Base-by-base conservation (phyloP, 1,139 yeast genomes). In the Entelexis paramagnoliae region DNA sequence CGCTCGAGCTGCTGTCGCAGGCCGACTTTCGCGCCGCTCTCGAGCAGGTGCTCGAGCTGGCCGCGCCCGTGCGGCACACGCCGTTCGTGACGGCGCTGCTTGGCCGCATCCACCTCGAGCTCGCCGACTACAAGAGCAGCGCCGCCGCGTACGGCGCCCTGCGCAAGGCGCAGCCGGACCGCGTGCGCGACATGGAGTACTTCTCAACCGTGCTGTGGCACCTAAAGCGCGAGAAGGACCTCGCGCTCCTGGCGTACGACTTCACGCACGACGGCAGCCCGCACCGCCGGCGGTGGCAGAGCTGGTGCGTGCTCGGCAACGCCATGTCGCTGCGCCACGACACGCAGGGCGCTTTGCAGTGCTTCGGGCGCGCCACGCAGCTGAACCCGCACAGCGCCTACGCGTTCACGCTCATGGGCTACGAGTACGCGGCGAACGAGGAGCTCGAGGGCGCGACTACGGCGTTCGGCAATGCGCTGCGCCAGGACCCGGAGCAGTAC, bases 141-240 rank as follows among this genome's bases (percentile, higher is more conserved):
- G 83, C 81, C 56, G 66, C 70, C 48, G 80, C 76, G 60, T 91
- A 85, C 62, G 68, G 13, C 30, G 74, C 74, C 59, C 71, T 91
- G 51, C 74, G 96, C 49, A 70, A 70, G 52, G 56, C 81, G 24
- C 96, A 88, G 66, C 77, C 93, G 43, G 83, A 91, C n/a, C 72
- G 97, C 52, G 66, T 83, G 28, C 81, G 80, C 55, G 97, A 88
- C 64, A 87, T 91, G 94, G 97, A 91, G 63, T 80, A 81, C 62
- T 88, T 79, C 63, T 86, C 96, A 1, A 91, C 97, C 0, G 70
- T 88, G 35, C 72, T 91, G 54, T 91, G 99, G 99, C 98, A 91
- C 68, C 69, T 88, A 51, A 88, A 84, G 55, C 83, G 82, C 60
- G 89, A 84, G 54, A 78, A 80, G n/a, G 91, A 83, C 53, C 72